phyloP scores from a whole-genome alignment of 2,329 filamentous ascomycete species.

The Septoria linicola region DNA sequence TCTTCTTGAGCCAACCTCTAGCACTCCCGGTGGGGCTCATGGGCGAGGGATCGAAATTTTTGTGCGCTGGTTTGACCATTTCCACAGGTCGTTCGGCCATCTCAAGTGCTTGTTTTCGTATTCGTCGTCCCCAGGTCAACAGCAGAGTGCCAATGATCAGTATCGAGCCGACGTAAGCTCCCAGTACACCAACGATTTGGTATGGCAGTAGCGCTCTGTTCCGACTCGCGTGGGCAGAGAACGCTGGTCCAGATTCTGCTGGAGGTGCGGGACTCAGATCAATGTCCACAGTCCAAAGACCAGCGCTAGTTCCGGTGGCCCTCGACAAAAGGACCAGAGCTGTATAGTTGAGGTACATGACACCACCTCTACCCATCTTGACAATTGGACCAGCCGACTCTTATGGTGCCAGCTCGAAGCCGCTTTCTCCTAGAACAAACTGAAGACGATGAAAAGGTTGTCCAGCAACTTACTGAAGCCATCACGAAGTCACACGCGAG shows the following conservation, averaged over 20 bases:
- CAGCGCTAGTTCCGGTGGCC: slow-evolving; percentile 17
- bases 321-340: slow-evolving; percentile 32
- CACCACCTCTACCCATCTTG: slow-evolving; percentile 31
- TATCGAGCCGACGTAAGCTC: slow-evolving; percentile 76
- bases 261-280: slow-evolving; percentile 59
- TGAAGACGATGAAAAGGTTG: slow-evolving; percentile 13
- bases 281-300: slow-evolving; percentile 47
- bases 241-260: slow-evolving; percentile 59
- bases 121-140: slow-evolving; percentile 48
- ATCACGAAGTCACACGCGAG: slow-evolving; percentile 21
- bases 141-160: slow-evolving; percentile 66
- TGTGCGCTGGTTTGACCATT: slow-evolving; percentile 52
- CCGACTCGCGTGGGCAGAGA: slow-evolving; percentile 59
- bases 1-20: slow-evolving; percentile 33
- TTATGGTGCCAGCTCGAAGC: too few species aligned
- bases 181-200: slow-evolving; percentile 80
- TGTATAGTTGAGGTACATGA: slow-evolving; percentile 31
- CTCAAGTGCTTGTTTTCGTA: slow-evolving; percentile 47
- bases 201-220: slow-evolving; percentile 69
- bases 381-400: not conserved
- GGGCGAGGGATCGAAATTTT: slow-evolving; percentile 38
- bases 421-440: slow-evolving; percentile 20
- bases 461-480: slow-evolving; percentile 23
- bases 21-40: slow-evolving; percentile 31
- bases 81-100: slow-evolving; percentile 57